Conservation (phyloP, 352 stramenopile genomes). For the Phytophthora cactorum region DNA sequence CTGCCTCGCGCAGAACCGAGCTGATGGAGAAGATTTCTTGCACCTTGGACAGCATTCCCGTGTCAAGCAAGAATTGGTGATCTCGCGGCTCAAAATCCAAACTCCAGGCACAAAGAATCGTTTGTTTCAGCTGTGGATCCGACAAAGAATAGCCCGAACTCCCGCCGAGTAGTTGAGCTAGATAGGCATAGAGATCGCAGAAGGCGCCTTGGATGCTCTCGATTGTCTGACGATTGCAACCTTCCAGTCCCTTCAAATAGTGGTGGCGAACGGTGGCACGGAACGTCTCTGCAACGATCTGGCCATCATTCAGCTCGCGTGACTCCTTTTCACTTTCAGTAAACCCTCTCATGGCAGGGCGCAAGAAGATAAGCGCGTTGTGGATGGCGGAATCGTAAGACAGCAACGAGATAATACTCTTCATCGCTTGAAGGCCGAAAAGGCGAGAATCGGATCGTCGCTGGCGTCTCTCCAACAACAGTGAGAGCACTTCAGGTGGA, state of each 20-base stretch:
- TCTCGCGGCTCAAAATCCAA: slow-evolving; percentile 87
- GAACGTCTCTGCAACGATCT: slow-evolving; percentile 84
- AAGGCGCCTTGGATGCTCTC: slow-evolving; percentile 73
- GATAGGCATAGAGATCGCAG: slow-evolving; percentile 72
- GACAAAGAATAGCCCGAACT: slow-evolving; percentile 35
- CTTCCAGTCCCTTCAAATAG: slow-evolving; percentile 88
- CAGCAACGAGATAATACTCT: slow-evolving; percentile 65
- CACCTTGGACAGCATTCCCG: slow-evolving; percentile 73
- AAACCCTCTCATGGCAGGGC: slow-evolving; percentile 83
- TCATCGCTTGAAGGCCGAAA: slow-evolving; percentile 86
- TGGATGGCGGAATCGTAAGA: slow-evolving; percentile 84
- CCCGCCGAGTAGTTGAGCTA: slow-evolving; percentile 62
- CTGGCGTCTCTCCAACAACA: slow-evolving; percentile 78
- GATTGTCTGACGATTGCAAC: slow-evolving; percentile 68
- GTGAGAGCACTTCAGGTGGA: slow-evolving; percentile 74
- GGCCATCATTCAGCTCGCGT: slow-evolving; percentile 74
- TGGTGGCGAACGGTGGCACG: slow-evolving; percentile 86
- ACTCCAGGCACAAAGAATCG: slow-evolving; percentile 81
- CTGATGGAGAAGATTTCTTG: slow-evolving; percentile 82
- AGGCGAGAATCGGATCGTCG: slow-evolving; percentile 74
- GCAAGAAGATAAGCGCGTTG: slow-evolving; percentile 83
- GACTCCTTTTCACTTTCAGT: slow-evolving; percentile 88
- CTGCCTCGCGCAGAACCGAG: slow-evolving; percentile 51
- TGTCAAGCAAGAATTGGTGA: slow-evolving; percentile 83
- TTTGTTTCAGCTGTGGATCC: slow-evolving; percentile 75